These are phyloP conservation scores for Lactarius tabidus DNA, from an alignment of 768 basidiomycete genomes.

Conservation along the genomic window DNA sequence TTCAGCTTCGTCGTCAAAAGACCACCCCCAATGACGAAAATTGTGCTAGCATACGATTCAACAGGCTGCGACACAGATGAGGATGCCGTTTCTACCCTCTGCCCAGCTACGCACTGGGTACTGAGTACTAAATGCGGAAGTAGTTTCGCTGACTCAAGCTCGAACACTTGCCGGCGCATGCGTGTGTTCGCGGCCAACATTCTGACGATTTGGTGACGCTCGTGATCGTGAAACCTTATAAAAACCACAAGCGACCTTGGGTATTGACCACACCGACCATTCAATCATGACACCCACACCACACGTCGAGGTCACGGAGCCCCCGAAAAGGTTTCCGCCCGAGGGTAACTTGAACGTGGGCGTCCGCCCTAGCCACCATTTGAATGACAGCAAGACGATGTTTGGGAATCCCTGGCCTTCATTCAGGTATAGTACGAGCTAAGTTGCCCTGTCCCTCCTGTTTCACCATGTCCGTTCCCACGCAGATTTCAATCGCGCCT, in stretches of 20 bases:
- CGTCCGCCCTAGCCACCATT: slow-evolving; percentile 19
- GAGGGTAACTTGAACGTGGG: not conserved
- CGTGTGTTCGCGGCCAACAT: not conserved
- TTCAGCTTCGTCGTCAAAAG: no score
- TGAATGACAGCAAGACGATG: slow-evolving; percentile 15
- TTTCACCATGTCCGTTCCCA: not conserved
- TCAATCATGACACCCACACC: slow-evolving; percentile 12
- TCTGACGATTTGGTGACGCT: not conserved
- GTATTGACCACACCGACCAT: not conserved
- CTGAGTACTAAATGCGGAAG: no score
- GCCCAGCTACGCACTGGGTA: no score
- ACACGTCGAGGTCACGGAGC: slow-evolving; percentile 19
- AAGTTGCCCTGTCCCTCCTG: not conserved
- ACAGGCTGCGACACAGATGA: no score
- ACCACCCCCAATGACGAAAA: no score
- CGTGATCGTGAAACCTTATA: not conserved
- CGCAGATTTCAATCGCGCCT: slow-evolving; percentile 16
- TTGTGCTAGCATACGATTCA: no score
- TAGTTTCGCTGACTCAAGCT: not conserved
- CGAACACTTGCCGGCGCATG: not conserved
- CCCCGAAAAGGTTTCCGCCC: slow-evolving; percentile 17
- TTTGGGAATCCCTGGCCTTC: slow-evolving; percentile 26
- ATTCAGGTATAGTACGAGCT: slow-evolving; percentile 22
- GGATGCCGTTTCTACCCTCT: no score
- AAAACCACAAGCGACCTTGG: not conserved